Evolutionary conservation across 257 asterid genomes (phyloP).

Genomic region (Perilla frutescens): DNA sequence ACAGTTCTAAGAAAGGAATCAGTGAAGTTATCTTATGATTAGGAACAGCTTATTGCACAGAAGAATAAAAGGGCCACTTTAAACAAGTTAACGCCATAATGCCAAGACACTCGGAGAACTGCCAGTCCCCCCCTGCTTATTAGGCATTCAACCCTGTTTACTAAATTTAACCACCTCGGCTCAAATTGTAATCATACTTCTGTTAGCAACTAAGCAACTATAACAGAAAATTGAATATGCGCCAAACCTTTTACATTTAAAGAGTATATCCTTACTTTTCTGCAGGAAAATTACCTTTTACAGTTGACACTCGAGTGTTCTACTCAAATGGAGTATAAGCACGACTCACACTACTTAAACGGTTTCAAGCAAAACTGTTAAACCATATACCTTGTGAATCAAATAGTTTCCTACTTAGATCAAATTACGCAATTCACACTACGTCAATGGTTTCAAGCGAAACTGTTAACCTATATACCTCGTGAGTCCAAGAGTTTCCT

Average conservation of each 20-base stretch:
- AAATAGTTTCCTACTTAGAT: too few relatives aligned
- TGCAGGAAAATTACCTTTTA: not conserved
- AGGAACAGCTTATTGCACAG: conserved; percentile 12
- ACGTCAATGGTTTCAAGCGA: too few relatives aligned
- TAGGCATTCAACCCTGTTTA: not conserved
- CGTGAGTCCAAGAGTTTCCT: not conserved
- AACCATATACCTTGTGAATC: too few relatives aligned
- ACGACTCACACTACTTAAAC: not conserved
- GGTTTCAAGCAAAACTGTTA: too few relatives aligned
- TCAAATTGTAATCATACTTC: not conserved
- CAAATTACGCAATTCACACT: too few relatives aligned
- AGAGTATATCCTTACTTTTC: conserved; percentile 22
- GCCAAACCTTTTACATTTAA: not conserved
- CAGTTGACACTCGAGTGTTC: not conserved
- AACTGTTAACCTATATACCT: too few relatives aligned
- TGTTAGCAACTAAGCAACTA: not conserved
- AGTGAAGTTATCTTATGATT: not conserved
- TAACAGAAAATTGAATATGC: not conserved
- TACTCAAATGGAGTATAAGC: not conserved
- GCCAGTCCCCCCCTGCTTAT: not conserved
- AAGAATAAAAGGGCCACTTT: not conserved
- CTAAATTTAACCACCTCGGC: not conserved
- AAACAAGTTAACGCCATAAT: not conserved
- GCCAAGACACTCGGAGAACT: not conserved
- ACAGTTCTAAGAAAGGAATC: not conserved